A percentile compares a stretch with the other conserved stretches of the same genome.
Conservation (phyloP, 2,329 filamentous ascomycete species). For the Rutstroemia sp. region DNA sequence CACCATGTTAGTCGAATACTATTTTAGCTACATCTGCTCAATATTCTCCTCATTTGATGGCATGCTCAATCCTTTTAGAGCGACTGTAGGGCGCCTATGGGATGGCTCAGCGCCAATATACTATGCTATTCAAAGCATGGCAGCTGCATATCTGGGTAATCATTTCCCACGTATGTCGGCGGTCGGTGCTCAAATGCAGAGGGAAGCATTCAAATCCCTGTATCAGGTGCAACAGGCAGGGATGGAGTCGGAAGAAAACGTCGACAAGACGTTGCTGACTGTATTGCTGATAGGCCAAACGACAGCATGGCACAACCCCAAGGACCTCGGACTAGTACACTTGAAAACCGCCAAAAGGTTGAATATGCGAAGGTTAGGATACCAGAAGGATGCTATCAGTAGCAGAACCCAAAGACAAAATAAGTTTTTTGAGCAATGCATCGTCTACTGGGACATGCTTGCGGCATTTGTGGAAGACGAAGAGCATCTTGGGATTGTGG, state of each 20-base stretch:
- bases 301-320: conserved; percentile 51
- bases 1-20: conserved; percentile 53
- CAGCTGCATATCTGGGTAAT: conserved; percentile 51
- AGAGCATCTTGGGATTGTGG: conserved; percentile 9
- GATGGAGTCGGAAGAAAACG: conserved; percentile 37
- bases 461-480: conserved; percentile 26
- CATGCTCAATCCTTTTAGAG: conserved; percentile 52
- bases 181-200: conserved; percentile 43
- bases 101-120: conserved; percentile 50
- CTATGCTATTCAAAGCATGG: conserved; percentile 57
- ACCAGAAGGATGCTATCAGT: conserved; percentile 13
- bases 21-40: conserved; percentile 54
- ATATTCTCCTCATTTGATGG: conserved; percentile 60
- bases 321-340: conserved; percentile 39
- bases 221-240: conserved; percentile 44
- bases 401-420: conserved; percentile 20
- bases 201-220: conserved; percentile 25
- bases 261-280: conserved; percentile 49
- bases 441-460: conserved; percentile 28
- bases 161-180: conserved; percentile 46
- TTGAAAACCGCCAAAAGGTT: conserved; percentile 25
- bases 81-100: conserved; percentile 49
- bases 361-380: conserved; percentile 18
- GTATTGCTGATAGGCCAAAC: conserved; percentile 52
- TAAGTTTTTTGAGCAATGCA: conserved; percentile 27